Evolutionary conservation across 768 basidiomycete genomes (phyloP), one percentile per base, ranked within the genome.

Genomic region (Pleurotus cornucopiae): DNA sequence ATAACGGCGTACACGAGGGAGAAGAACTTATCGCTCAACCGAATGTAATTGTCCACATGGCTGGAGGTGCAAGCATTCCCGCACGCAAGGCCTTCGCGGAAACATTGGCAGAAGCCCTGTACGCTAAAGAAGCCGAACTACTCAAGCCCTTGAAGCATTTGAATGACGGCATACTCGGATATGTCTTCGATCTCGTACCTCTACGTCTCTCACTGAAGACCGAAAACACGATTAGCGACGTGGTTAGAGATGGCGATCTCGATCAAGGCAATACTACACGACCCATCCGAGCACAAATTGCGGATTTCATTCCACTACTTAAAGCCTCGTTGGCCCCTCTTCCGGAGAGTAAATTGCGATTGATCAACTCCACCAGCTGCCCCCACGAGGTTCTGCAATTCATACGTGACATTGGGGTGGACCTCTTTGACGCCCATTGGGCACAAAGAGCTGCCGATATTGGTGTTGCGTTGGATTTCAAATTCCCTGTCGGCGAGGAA

Each of bases 401-500:
- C 23, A 76, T 94, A 26, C 69, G 71, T 1, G 73, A 80, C 43
- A 74, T 86, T 2, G 92, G 93, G 0, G 64, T 90, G 13, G 92
- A 95, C 64, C 59, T 94, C 0, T 86, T 94, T 58, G 91, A 93
- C 62, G 78, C 81, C 0, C 74, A 75, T 6, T 94, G 88, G 85
- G 89, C 83, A 0, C 81, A 85, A 58, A 68, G 73, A 2, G 84
- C 86, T 0, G 89, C 89, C 1, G 77, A 83, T 51, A 60, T 82
- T 2, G 93, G 93, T 11, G 71, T 94, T 13, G 89, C 86, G 0
- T 73, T 95, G 5, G 92, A 94, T 62, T 93, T 94, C 65, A 64
- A 63, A 3, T 94, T 95, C 66, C 91, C 89, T 0, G 76, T 68
- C 5, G 61, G 62, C 0, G 58, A 60, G 6, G 38, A 39, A 54